These are phyloP conservation scores for Dalbergia cochinchinensis DNA, from an alignment of 306 rosid genomes.

Conservation along the genomic window DNA sequence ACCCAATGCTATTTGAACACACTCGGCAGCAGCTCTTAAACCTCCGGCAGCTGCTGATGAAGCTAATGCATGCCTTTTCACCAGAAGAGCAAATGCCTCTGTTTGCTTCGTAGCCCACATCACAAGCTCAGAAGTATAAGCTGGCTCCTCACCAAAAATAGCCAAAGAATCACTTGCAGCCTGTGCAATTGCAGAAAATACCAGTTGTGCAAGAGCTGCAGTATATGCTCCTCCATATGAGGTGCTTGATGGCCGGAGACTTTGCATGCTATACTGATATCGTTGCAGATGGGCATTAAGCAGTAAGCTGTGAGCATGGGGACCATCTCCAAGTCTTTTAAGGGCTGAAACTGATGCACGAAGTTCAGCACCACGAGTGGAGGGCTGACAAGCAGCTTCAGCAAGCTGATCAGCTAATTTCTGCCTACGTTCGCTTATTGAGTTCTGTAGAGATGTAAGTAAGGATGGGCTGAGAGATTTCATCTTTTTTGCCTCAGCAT, in stretches of 20 bases:
- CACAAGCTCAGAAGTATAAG: conserved; percentile 93
- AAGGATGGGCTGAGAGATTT: conserved; percentile 67
- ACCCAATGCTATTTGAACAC: conserved; percentile 99
- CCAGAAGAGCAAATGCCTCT: conserved; percentile 84
- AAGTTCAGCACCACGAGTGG: conserved; percentile 93
- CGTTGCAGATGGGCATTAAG: conserved; percentile 90
- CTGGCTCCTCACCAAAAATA: conserved; percentile 90
- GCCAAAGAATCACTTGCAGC: conserved; percentile 87
- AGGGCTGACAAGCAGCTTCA: conserved; percentile 99
- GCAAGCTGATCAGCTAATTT: conserved; percentile 96
- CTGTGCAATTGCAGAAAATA: conserved; percentile 96
- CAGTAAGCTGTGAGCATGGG: conserved; percentile 88
- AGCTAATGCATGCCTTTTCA: conserved; percentile 94
- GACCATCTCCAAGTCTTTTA: conserved; percentile 94
- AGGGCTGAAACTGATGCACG: conserved; percentile 92
- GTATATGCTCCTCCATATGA: conserved; percentile 99
- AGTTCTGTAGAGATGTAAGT: conserved; percentile 69
- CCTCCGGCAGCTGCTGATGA: conserved; percentile 99
- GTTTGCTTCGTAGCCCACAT: conserved; percentile 98
- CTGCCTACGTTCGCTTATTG: conserved; percentile 78
- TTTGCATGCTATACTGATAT: conserved; percentile 91
- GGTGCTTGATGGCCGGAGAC: conserved; percentile 96
- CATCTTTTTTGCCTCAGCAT: conserved; percentile 73
- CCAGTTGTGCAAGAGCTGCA: conserved; percentile 96
- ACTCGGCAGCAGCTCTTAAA: conserved; percentile 98